A percentile compares a stretch with the other conserved stretches of the same genome.
phyloP scores from a whole-genome alignment of 306 rosid species.

The Hippophae gyantsensis region DNA sequence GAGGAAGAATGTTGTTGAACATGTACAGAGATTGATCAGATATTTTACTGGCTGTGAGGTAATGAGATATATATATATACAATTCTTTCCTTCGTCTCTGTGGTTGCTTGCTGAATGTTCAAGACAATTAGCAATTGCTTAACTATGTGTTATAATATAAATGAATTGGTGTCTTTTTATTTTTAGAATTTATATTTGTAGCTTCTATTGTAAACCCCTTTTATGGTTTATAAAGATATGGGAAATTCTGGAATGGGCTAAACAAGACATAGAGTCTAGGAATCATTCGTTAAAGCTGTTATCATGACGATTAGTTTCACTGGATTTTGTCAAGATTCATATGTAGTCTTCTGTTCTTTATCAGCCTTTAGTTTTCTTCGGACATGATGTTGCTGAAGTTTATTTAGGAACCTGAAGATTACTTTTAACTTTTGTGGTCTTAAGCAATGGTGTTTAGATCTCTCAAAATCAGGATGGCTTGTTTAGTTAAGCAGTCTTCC shows the following conservation, averaged over 20 bases:
- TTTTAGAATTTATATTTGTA: neutral
- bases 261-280: neutral
- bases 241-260: neutral
- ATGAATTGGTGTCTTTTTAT: neutral
- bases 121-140: neutral
- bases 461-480: neutral
- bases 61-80: neutral
- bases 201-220: neutral
- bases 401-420: neutral
- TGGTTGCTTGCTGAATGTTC: neutral
- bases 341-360: neutral
- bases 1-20: conserved; percentile 25
- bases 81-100: neutral
- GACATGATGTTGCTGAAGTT: neutral
- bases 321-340: neutral
- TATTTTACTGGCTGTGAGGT: conserved; percentile 29
- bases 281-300: neutral
- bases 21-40: conserved; percentile 24
- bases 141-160: neutral
- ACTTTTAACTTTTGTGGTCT: neutral
- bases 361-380: neutral
- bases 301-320: neutral
- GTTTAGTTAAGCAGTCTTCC: neutral
- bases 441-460: neutral
- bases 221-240: neutral